These are phyloP conservation scores for Daldinia grandis DNA, from an alignment of 495 filamentous ascomycete species.

Conservation along the genomic window DNA sequence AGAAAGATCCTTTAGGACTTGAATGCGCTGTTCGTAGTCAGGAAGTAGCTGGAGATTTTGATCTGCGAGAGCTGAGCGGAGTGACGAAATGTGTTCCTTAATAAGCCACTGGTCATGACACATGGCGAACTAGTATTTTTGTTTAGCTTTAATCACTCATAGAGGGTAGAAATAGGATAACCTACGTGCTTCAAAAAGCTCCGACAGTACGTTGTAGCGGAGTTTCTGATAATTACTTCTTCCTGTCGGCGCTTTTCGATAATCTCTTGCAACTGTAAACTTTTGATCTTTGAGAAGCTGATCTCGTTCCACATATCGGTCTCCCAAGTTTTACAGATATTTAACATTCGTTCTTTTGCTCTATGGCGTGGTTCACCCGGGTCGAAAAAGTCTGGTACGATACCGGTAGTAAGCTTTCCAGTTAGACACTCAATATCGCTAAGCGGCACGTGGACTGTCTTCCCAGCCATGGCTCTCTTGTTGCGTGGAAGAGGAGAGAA, in stretches of 20 bases:
- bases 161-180: slow-evolving; percentile 19
- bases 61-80: slow-evolving; percentile 89
- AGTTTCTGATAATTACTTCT: slow-evolving; percentile 64
- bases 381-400: slow-evolving; percentile 61
- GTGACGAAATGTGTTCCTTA: slow-evolving; percentile 84
- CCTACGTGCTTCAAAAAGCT: slow-evolving; percentile 86
- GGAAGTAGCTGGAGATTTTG: slow-evolving; percentile 97
- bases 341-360: slow-evolving; percentile 68
- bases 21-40: slow-evolving; percentile 95
- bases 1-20: slow-evolving; percentile 85
- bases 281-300: slow-evolving; percentile 81
- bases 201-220: slow-evolving; percentile 70
- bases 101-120: slow-evolving; percentile 94
- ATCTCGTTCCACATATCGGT: slow-evolving; percentile 82
- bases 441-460: slow-evolving; percentile 69
- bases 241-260: slow-evolving; percentile 72
- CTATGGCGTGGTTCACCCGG: slow-evolving; percentile 51
- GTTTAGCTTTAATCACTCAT: not conserved
- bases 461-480: slow-evolving; percentile 69
- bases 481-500: slow-evolving; percentile 67
- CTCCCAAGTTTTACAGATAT: slow-evolving; percentile 74
- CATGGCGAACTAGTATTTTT: slow-evolving; percentile 72
- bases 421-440: slow-evolving; percentile 84
- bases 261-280: slow-evolving; percentile 76
- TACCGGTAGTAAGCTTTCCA: slow-evolving; percentile 70